Base-by-base conservation (phyloP, 176 grass and related monocot species). In the maize (Zea mays) region DNA sequence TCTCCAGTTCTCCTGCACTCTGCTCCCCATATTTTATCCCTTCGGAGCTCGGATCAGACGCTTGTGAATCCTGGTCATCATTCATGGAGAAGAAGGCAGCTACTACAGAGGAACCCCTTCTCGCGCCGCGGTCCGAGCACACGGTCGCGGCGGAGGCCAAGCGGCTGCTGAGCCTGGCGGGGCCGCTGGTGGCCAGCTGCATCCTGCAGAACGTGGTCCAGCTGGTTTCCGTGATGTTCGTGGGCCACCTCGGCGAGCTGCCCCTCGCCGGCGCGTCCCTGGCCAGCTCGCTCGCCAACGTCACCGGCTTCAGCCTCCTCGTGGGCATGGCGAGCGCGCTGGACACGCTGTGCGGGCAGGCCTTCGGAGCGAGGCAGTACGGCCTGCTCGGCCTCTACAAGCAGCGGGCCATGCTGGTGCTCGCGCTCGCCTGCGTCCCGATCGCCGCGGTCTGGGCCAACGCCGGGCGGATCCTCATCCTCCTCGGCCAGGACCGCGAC, bases 261-360 rank as follows among this genome's bases (percentile, higher is more conserved):
- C 69, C 11, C 69, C 69, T 71, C 46, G 46, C 68, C 46, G 69
- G 69, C 7, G 69, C 69, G 3, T 71, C 69, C 46, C 46, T 51
- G 4, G 69, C 69, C 27, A 17, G 27, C 27, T 71, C 69, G 13
- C 7, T 71, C 46, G 69, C 69, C 69, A 71, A 71, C 27, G 69
- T 71, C 46, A 71, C 69, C 27, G 69, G 69, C 7, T 71, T 71
- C 69, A 71, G 69, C 46, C 27, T 71, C 7, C 69, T 71, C 27
- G 6, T 2, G 5, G 90, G 86, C 64, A 86, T 92, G 87, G 87
- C 77, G 0, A 85, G 87, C 62, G 87, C 82, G 21, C 60, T 89
- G 72, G 82, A 85, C 72, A 89, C 82, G 62, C 77, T 89, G 49
- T 89, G 87, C 67, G 87, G 87, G 6, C 87, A 89, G 73, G 87